Evolutionary conservation across 2,329 filamentous ascomycete genomes (phyloP), one percentile per base, ranked within the genome.

Genomic region (Biscogniauxia sp.): DNA sequence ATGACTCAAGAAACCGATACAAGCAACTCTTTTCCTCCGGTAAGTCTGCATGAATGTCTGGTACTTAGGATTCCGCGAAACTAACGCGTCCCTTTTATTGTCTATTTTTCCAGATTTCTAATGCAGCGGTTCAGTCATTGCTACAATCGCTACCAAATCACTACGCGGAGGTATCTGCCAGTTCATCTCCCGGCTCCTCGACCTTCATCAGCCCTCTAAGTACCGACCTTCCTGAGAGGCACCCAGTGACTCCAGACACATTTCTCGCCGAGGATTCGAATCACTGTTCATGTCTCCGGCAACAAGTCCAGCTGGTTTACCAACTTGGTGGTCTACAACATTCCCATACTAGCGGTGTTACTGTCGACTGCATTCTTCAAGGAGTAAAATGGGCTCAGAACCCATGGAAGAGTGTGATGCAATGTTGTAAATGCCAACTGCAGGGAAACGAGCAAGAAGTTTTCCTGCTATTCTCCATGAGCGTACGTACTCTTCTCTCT

Each of bases 381-480:
- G 61, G 62, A 1, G 62, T 61, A 8, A 56, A 66, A 23, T 53
- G 62, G 54, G 62, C 65, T 17, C 53, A 62, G 20, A 19, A 55
- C 8, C 62, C 62, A 37, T 65, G 62, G 64, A 58, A 63, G 51
- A 56, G 49, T 20, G 51, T 66, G 19, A 60, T 64, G 58, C 60
- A 63, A 51, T 66, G 65, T 52, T 55, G 55, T 28, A 37, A 53
- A 32, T 63, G 62, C 56, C 54, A 51, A 51, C 57, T 51, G 9
- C 54, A 64, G 51, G 60, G 56, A 15, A 59, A 65, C 11, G 60
- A 66, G 37, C 59, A 58, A 37, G 59, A 68, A 20, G 59, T 63
- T 11, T 61, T 64, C 20, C 60, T 64, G 4, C 55, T 67, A 17
- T 66, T 66, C 51, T 63, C 63, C 20, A 61, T 64, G 54, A 66